Percentiles rank a stretch among this genome's conserved stretches.
These are phyloP conservation scores for Microstegium vimineum DNA, from an alignment of 176 grass and related monocot genomes.

Conservation along the genomic window DNA sequence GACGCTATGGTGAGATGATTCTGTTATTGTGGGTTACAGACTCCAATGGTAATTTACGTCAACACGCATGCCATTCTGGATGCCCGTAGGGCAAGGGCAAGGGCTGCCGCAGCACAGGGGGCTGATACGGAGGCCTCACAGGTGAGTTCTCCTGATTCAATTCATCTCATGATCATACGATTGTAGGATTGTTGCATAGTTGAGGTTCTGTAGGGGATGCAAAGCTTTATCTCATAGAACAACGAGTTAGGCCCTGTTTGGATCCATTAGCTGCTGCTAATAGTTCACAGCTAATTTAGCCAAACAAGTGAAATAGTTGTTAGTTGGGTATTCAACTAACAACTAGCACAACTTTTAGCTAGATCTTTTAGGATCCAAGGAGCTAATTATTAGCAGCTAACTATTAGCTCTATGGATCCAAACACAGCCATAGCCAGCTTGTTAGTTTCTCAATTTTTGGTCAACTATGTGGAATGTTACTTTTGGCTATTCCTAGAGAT, in stretches of 20 bases:
- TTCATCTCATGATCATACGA: background rate
- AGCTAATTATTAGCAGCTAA: no score
- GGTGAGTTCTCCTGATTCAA: slow-evolving; percentile 19
- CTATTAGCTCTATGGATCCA: no score
- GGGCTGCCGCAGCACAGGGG: slow-evolving; percentile 43
- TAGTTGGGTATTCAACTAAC: no score
- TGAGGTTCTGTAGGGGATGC: background rate
- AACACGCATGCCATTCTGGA: slow-evolving; percentile 77
- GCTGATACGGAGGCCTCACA: slow-evolving; percentile 50
- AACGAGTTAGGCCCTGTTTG: background rate
- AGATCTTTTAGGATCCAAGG: no score
- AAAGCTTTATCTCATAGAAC: background rate
- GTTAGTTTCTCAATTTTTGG: background rate
- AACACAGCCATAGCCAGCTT: background rate
- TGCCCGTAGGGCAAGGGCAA: slow-evolving; percentile 53
- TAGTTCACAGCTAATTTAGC: no score
- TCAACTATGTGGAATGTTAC: background rate
- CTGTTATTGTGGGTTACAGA: slow-evolving; percentile 31
- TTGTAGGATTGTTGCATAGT: background rate
- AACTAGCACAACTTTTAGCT: no score
- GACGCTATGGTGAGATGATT: background rate
- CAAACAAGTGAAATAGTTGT: no score
- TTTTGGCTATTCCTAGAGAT: background rate
- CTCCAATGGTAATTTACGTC: slow-evolving; percentile 83
- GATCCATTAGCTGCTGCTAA: no score